Conservation (phyloP, 2,329 filamentous ascomycete genomes). For the Alternaria gaisen region DNA sequence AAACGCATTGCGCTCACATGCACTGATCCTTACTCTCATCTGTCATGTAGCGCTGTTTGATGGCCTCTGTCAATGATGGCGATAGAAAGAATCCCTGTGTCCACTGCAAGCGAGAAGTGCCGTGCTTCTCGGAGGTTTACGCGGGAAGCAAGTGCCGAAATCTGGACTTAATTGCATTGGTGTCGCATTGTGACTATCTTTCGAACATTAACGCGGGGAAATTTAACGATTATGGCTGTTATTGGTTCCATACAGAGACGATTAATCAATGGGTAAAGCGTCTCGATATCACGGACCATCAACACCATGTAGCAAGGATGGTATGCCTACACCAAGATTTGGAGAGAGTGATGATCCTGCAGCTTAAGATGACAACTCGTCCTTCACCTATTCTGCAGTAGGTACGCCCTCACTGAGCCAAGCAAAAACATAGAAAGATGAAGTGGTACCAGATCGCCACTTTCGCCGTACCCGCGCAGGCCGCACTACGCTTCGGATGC, state of each 20-base stretch:
- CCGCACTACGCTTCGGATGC: slow-evolving; percentile 37
- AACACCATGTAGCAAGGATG: slow-evolving; percentile 5
- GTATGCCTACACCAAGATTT: neutral
- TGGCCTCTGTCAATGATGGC: neutral
- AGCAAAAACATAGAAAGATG: slow-evolving; percentile 20
- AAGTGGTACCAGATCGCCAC: slow-evolving; percentile 27
- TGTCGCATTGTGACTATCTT: slow-evolving; percentile 1
- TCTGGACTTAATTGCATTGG: slow-evolving; percentile 7
- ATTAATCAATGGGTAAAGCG: slow-evolving; percentile 21
- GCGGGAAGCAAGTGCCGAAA: slow-evolving; percentile 14
- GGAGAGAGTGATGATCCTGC: neutral
- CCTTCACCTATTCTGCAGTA: neutral
- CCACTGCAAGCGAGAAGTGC: slow-evolving; percentile 1
- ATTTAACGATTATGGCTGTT: neutral
- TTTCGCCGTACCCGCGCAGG: slow-evolving; percentile 28
- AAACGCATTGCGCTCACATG: neutral
- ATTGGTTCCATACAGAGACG: slow-evolving; percentile 9
- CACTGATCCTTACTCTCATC: neutral
- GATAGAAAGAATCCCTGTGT: neutral
- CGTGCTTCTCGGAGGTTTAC: slow-evolving; percentile 9
- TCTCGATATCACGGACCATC: slow-evolving; percentile 6
- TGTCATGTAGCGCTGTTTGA: neutral
- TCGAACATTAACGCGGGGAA: slow-evolving; percentile 1
- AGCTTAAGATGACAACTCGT: slow-evolving; percentile 7
- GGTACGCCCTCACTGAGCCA: neutral